Base-by-base conservation (phyloP, 495 filamentous ascomycete genomes). In the Lophiotrema nucula region DNA sequence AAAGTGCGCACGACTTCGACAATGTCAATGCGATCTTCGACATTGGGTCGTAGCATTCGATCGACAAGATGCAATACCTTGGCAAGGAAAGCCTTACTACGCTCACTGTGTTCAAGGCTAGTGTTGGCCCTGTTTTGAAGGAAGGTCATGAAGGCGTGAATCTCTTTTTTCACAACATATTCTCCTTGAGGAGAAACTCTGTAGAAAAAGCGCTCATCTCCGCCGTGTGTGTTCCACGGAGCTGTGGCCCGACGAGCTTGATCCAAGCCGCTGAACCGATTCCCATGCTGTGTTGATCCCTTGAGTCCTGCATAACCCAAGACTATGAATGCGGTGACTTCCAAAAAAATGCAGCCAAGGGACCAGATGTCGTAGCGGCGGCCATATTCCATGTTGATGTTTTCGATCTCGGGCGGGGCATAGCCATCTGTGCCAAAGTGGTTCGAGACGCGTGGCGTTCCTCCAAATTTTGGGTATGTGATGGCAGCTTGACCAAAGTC, bases 361-460 rank as follows among this genome's bases (percentile, higher is more conserved):
- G 60, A 63, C 60, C 60, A 63, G 0, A 63, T 47, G 43, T 63
- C 60, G 41, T 63, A 58, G n/a, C 35, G 28, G 18, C 53, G 46
- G 19, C 27, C 31, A 16, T 16, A 52, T 41, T 22, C 19, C 3
- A 19, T 27, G n/a, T 58, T 45, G 0, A 38, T 21, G 37, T 53
- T 28, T 4, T 53, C 47, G 18, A 58, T 57, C 22, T 63, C 60
- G n/a, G 60, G 60, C 23, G 60, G 60, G 11, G 60, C 60, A 33
- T 63, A 63, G 18, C 43, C 47, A 28, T 63, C 60, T 5, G 60
- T 57, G 13, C 60, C 60, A 5, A 26, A 24, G 19, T 41, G 27
- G 22, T 52, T 46, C n/a, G 26, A 27, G 1, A 53, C 39, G 12
- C 54, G 46, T 21, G 60, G 53, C 28, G 46, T 53, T n/a, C 51